phyloP scores from a whole-genome alignment of 345 rosid genomes.

The Sapria himalayana region DNA sequence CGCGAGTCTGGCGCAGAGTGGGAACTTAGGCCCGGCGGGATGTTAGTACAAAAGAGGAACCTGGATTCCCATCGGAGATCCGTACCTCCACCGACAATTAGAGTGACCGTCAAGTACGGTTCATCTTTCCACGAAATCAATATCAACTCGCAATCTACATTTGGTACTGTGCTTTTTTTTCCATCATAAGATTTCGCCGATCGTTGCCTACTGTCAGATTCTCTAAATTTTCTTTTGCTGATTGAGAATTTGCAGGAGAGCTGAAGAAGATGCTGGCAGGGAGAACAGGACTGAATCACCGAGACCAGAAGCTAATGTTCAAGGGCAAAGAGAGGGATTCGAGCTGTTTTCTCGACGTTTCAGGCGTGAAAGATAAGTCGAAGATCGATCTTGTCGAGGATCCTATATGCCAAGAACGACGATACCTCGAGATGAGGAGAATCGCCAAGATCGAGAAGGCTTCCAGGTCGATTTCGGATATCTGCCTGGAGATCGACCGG shows the following conservation, averaged over 20 bases:
- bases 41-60: conserved; percentile 85
- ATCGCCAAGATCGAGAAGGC: conserved; percentile 80
- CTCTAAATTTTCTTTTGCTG: neutral
- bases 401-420: conserved; percentile 74
- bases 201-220: neutral
- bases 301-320: conserved; percentile 78
- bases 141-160: conserved; percentile 74
- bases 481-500: conserved; percentile 75
- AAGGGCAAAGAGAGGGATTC: conserved; percentile 96
- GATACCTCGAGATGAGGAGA: conserved; percentile 61
- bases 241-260: conserved; percentile 42
- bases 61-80: conserved; percentile 46
- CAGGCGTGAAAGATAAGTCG: conserved; percentile 81
- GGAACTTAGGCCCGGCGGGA: conserved; percentile 97
- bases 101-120: conserved; percentile 80
- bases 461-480: conserved; percentile 64
- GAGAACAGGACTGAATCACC: conserved; percentile 75
- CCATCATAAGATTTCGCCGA: neutral
- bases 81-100: conserved; percentile 45
- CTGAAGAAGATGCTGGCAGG: conserved; percentile 80
- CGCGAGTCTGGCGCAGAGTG: conserved; percentile 41
- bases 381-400: conserved; percentile 76
- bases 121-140: conserved; percentile 62
- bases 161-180: conserved; percentile 24
- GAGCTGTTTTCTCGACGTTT: conserved; percentile 57